Conservation (phyloP, 1,284 basidiomycete species). For the Ganoderma resinaceum region DNA sequence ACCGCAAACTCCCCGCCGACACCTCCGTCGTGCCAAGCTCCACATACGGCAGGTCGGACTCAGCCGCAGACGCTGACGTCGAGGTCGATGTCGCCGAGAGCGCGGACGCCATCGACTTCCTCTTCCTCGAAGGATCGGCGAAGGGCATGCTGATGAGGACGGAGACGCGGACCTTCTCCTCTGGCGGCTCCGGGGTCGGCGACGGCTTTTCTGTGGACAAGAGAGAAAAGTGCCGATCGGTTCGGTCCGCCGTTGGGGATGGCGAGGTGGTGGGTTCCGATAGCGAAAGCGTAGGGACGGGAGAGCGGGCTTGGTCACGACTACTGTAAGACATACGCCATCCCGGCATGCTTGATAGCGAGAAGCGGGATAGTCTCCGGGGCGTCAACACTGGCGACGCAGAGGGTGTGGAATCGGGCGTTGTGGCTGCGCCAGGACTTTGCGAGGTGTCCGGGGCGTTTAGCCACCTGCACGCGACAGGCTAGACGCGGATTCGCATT, state of each 20-base stretch:
- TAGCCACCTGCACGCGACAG: conserved; percentile 20
- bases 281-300: not conserved
- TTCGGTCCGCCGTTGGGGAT: not conserved
- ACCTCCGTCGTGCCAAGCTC: conserved; percentile 33
- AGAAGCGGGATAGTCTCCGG: conserved; percentile 8
- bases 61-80: not conserved
- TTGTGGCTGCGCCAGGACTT: not conserved
- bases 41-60: conserved; percentile 30
- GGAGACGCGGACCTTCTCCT: conserved; percentile 25
- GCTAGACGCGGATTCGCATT: conserved; percentile 4
- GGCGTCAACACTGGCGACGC: conserved; percentile 12
- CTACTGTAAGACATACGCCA: conserved; percentile 13
- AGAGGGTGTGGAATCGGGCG: not conserved
- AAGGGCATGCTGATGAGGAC: conserved; percentile 35
- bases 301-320: conserved; percentile 6
- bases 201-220: conserved; percentile 21
- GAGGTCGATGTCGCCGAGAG: not conserved
- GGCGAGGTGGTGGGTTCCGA: not conserved
- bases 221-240: conserved; percentile 1
- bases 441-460: conserved; percentile 6
- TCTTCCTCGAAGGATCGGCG: conserved; percentile 16
- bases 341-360: conserved; percentile 3
- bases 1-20: conserved; percentile 15
- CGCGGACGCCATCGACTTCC: conserved; percentile 16
- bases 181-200: conserved; percentile 14